phyloP scores from a whole-genome alignment of 2,329 filamentous ascomycete genomes.

The Metarhizium rileyi region DNA sequence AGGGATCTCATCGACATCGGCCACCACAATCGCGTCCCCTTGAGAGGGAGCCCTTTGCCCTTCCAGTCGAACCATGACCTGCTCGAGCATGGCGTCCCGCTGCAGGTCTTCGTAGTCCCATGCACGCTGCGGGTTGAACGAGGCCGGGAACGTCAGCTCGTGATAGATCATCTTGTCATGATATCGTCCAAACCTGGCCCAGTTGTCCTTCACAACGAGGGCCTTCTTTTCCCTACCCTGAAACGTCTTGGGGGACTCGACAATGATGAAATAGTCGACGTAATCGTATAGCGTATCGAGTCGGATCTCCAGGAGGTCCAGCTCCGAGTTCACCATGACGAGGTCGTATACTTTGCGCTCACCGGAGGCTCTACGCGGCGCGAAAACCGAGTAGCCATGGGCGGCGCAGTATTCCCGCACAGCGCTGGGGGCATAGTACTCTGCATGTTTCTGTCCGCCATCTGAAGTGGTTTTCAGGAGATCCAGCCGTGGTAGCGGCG shows the following conservation, averaged over 20 bases:
- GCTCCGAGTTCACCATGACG: constrained; percentile 51
- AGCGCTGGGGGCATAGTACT: too few relatives aligned
- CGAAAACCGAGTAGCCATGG: neutral
- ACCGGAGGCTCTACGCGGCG: too few relatives aligned
- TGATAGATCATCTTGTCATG: constrained; percentile 53
- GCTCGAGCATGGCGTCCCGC: constrained; percentile 50
- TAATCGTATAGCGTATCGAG: constrained; percentile 45
- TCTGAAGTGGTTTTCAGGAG: too few relatives aligned
- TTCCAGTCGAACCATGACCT: too few relatives aligned
- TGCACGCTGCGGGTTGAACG: constrained; percentile 26
- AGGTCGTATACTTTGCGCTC: constrained; percentile 37
- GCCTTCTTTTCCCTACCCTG: constrained; percentile 43
- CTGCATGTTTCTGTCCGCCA: too few relatives aligned
- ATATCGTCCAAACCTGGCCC: constrained; percentile 42
- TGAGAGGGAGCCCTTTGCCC: too few relatives aligned
- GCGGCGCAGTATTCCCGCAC: neutral
- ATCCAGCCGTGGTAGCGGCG: too few relatives aligned
- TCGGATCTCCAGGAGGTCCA: constrained; percentile 57
- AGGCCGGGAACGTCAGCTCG: constrained; percentile 35
- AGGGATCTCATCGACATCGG: constrained; percentile 53
- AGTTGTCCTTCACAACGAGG: constrained; percentile 41
- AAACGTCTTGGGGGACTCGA: constrained; percentile 50
- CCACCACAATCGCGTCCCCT: constrained; percentile 48
- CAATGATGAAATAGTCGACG: constrained; percentile 57
- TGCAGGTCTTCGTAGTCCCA: constrained; percentile 45